Evolutionary conservation across 2,329 filamentous ascomycete species (phyloP).

Genomic region (Xylariaceae sp.): DNA sequence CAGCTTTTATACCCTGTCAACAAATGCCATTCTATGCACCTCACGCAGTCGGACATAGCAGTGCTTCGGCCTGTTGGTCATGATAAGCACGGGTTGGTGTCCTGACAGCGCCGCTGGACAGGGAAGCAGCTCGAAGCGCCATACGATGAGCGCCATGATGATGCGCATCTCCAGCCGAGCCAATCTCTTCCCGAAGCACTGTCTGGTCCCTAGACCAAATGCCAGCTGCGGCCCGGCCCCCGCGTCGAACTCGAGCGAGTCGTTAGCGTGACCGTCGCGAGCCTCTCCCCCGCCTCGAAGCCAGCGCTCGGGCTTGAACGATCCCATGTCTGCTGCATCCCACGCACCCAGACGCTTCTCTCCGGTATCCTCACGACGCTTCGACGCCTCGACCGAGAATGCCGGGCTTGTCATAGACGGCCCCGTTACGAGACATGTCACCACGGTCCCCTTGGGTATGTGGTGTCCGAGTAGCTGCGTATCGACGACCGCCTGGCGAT

Average conservation of each 20-base stretch:
- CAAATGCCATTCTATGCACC: too few species aligned
- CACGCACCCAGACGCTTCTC: slow-evolving; percentile 12
- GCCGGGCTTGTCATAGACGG: slow-evolving; percentile 9
- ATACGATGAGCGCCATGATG: slow-evolving; percentile 18
- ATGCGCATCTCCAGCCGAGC: slow-evolving; percentile 21
- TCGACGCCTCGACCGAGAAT: slow-evolving; percentile 7
- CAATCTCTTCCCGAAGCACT: slow-evolving; percentile 25
- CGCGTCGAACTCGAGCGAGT: too few species aligned
- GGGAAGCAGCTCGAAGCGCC: slow-evolving; percentile 21
- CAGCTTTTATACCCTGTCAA: too few species aligned
- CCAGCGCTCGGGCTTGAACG: slow-evolving; percentile 21
- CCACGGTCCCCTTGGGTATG: slow-evolving; percentile 27
- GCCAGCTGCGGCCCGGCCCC: slow-evolving; percentile 21
- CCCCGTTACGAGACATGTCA: slow-evolving; percentile 16
- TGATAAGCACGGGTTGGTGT: not conserved
- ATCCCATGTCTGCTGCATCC: slow-evolving; percentile 14
- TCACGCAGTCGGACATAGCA: not conserved
- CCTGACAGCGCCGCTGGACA: not conserved
- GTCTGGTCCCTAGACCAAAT: slow-evolving; percentile 25
- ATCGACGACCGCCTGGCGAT: slow-evolving; percentile 24
- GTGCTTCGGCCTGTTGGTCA: not conserved
- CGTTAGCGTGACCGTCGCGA: too few species aligned
- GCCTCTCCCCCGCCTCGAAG: slow-evolving; percentile 4
- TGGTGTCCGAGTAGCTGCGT: slow-evolving; percentile 23
- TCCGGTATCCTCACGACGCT: not conserved